A percentile compares a stretch with the other conserved stretches of the same genome.
phyloP scores from a whole-genome alignment of 176 grass and related monocot species.

The Poa annua region DNA sequence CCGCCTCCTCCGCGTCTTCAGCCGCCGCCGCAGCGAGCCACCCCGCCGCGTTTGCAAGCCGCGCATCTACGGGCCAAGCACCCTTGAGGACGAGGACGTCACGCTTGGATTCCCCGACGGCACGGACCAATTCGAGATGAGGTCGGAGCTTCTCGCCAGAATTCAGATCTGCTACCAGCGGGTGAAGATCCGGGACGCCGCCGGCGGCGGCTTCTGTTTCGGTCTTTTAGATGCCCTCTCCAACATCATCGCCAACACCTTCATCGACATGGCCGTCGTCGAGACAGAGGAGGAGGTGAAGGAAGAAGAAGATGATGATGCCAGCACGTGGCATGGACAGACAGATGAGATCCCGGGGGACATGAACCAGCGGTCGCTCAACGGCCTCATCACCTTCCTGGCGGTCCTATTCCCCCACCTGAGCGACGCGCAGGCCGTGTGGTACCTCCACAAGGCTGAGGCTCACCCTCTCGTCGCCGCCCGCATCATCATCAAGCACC shows the following conservation, averaged over 20 bases:
- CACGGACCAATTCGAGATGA: not conserved
- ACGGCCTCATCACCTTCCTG: not conserved
- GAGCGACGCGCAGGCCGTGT: not conserved
- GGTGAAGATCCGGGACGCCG: not conserved
- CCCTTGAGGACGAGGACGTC: no score
- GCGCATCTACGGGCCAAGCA: no score
- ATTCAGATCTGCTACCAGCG: not conserved
- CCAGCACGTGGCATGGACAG: not conserved
- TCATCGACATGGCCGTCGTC: not conserved
- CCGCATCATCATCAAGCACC: not conserved
- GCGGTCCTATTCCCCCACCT: not conserved
- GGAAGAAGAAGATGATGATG: not conserved
- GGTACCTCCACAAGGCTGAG: not conserved
- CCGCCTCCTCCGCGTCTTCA: no score
- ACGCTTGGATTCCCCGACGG: no score
- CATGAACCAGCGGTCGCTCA: not conserved
- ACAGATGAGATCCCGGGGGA: not conserved
- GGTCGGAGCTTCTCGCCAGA: not conserved
- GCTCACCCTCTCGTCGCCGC: slow-evolving; percentile 9
- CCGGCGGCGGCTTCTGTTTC: not conserved
- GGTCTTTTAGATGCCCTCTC: not conserved
- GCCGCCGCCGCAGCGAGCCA: no score
- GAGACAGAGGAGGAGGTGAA: not conserved
- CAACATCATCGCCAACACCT: not conserved
- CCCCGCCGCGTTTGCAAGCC: no score